These are phyloP conservation scores for Hsuehochloa calcarea DNA, from an alignment of 176 grass and related monocot species.

Conservation along the genomic window DNA sequence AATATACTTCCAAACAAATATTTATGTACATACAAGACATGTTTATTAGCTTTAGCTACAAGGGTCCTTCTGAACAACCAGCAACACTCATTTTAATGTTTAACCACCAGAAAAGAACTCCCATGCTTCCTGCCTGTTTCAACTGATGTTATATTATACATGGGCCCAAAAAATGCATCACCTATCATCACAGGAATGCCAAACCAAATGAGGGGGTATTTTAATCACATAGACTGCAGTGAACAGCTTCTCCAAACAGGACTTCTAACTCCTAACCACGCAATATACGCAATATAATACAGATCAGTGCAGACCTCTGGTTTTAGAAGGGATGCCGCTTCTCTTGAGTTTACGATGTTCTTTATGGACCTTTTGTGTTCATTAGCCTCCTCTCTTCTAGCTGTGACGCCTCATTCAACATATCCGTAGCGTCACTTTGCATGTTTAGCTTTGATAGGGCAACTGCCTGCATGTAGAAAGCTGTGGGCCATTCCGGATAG, in stretches of 20 bases:
- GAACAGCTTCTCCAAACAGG: slow-evolving; percentile 17
- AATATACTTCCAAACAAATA: slow-evolving; percentile 20
- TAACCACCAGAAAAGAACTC: slow-evolving; percentile 1
- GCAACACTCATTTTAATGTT: slow-evolving; percentile 7
- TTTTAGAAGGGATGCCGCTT: slow-evolving; percentile 13
- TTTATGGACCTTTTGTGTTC: slow-evolving; percentile 41
- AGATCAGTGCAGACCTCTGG: not conserved
- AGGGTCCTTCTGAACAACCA: slow-evolving; percentile 24
- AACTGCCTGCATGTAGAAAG: slow-evolving; percentile 95
- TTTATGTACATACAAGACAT: slow-evolving; percentile 31
- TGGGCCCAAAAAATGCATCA: slow-evolving; percentile 40
- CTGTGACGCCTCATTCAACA: slow-evolving; percentile 85
- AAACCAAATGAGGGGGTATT: slow-evolving; percentile 17
- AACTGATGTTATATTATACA: slow-evolving; percentile 45
- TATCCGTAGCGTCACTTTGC: slow-evolving; percentile 81
- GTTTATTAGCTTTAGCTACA: slow-evolving; percentile 38
- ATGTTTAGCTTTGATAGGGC: slow-evolving; percentile 87
- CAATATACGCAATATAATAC: not conserved
- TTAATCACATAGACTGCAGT: not conserved
- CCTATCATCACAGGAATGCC: slow-evolving; percentile 24
- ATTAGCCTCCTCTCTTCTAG: slow-evolving; percentile 93
- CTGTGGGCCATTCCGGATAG: slow-evolving; percentile 86
- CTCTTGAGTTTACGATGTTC: not conserved
- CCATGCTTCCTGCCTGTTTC: slow-evolving; percentile 13
- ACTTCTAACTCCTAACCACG: slow-evolving; percentile 22